Evolutionary conservation across 2,329 filamentous ascomycete species (phyloP), one percentile per base, ranked within the genome.

Genomic region (Paramyrothecium sp.): DNA sequence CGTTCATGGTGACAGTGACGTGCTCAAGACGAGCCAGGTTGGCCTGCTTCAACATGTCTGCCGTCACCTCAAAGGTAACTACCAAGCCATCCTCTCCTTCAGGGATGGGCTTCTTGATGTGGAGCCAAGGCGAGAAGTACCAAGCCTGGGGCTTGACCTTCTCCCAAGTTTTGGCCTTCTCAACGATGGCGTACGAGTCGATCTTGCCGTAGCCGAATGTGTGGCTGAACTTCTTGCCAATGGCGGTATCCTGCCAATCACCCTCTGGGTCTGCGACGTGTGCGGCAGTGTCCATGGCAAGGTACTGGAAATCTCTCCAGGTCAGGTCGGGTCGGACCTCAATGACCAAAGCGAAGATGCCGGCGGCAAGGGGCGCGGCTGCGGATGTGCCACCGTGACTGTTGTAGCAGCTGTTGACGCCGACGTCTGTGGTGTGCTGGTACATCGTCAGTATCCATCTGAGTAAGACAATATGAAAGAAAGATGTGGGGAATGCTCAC

Each of bases 1-100:
- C 83, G 67, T 99, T 99, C 93, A 99, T 99, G 3, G 94, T 98
- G 38, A 99, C 85, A 1, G 94, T 98, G 38, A 99, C 91, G 75
- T 99, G 95, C 77, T 99, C 95, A 23, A 99, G 70, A 17, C 90
- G 87, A 67, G 88, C 91, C 16, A 99, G 72, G 69, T 99, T 99
- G 63, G 91, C 91, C 21, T 86, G 75, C 68, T 89, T 85, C 57
- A 98, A 78, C 85, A 93, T 92, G 20, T 92, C 86, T 55, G 86
- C 74, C 0, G 91, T 97, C 44, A 99, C 86, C 52, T 92, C 87
- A 64, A 96, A 93, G n/a, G 79, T 82, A 54, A 90, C 91, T 2
- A 88, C 83, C 44, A 99, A 75, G 1, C 95, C 95, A 56, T 90
- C 75, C 22, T 90, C 80, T 53, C 93, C 95, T 73, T 99, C 88